phyloP scores from a whole-genome alignment of 129 eudicot genomes.

The Chrysanthemum seticuspe region DNA sequence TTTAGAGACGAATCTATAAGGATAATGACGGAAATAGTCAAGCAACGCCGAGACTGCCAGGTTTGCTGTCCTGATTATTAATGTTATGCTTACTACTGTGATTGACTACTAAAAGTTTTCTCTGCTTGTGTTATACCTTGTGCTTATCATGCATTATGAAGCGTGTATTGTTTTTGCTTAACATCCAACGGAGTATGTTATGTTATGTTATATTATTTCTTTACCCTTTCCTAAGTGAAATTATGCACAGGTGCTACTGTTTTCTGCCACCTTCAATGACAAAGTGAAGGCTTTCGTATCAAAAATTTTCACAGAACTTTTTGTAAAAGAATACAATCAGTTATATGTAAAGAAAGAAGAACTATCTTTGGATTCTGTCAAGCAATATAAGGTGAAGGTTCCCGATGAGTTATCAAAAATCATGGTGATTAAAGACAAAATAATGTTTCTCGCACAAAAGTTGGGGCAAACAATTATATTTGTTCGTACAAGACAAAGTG shows the following conservation, averaged over 20 bases:
- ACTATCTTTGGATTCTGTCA: slow-evolving; percentile 18
- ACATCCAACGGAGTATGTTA: neutral
- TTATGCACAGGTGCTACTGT: slow-evolving; percentile 2
- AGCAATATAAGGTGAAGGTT: slow-evolving; percentile 16
- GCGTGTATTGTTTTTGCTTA: neutral
- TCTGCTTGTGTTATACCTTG: too few relatives aligned
- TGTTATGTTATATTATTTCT: neutral
- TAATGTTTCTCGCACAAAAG: neutral
- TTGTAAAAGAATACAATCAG: slow-evolving; percentile 18
- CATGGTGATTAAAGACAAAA: slow-evolving; percentile 6
- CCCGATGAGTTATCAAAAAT: slow-evolving; percentile 14
- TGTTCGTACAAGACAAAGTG: slow-evolving; percentile 8
- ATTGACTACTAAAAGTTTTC: too few relatives aligned
- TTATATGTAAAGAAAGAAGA: slow-evolving; percentile 13
- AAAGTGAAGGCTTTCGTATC: slow-evolving; percentile 36
- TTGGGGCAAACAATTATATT: slow-evolving; percentile 14
- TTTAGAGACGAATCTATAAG: neutral
- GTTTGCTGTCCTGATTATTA: slow-evolving; percentile 39
- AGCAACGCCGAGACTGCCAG: slow-evolving; percentile 51
- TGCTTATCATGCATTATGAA: neutral
- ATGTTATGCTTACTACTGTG: neutral
- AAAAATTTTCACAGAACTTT: slow-evolving; percentile 44
- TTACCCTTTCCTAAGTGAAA: neutral
- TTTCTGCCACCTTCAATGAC: slow-evolving; percentile 71
- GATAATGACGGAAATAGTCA: slow-evolving; percentile 15